Evolutionary conservation across 202 grass and related monocot genomes (phyloP).

Genomic region (Musa balbisiana): DNA sequence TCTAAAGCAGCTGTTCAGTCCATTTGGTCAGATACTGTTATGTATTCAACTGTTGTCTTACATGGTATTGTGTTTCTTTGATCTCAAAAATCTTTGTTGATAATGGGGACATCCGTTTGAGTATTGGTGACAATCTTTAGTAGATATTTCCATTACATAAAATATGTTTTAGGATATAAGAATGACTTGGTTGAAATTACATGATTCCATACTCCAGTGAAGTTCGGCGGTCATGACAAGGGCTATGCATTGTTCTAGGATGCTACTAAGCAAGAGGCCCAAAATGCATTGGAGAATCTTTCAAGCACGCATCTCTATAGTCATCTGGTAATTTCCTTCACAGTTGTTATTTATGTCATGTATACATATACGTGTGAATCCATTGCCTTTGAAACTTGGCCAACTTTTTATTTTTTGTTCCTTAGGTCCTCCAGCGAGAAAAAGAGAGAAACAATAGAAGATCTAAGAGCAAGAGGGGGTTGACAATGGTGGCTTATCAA

Average conservation of each 20-base stretch:
- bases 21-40: conserved; percentile 79
- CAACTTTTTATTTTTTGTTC: not conserved
- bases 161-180: too few relatives aligned
- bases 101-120: too few relatives aligned
- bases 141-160: too few relatives aligned
- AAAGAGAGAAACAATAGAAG: conserved; percentile 90
- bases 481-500: conserved; percentile 48
- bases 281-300: conserved; percentile 65
- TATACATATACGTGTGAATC: not conserved
- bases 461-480: conserved; percentile 71
- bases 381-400: not conserved
- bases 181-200: too few relatives aligned
- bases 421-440: conserved; percentile 72
- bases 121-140: too few relatives aligned
- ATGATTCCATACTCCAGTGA: conserved; percentile 34
- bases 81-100: not conserved
- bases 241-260: conserved; percentile 85
- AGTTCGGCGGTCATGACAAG: conserved; percentile 84
- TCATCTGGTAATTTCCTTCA: conserved; percentile 49
- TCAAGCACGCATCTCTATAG: conserved; percentile 81
- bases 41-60: not conserved
- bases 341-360: too few relatives aligned
- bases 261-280: conserved; percentile 79
- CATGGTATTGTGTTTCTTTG: not conserved
- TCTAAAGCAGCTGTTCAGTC: conserved; percentile 77